Evolutionary conservation across 1,284 basidiomycete genomes (phyloP).

Genomic region (Ganoderma leucocontextum): DNA sequence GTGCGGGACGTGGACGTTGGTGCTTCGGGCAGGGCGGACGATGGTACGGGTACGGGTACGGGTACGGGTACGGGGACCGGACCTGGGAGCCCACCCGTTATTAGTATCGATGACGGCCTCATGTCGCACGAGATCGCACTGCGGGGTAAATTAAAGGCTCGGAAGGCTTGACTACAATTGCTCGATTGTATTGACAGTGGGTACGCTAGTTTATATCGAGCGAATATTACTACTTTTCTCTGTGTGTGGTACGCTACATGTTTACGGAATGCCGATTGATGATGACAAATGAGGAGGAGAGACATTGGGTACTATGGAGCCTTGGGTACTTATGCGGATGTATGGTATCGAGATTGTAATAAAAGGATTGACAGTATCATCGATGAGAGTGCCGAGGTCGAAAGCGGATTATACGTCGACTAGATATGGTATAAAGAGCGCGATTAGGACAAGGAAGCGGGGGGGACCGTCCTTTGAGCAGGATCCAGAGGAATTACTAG

Average conservation of each 20-base stretch:
- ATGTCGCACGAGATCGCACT: constrained; percentile 27
- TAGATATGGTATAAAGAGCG: constrained; percentile 23
- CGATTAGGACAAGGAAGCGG: constrained; percentile 23
- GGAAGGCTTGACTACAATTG: constrained; percentile 27
- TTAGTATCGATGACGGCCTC: constrained; percentile 18
- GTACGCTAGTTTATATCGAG: constrained; percentile 32
- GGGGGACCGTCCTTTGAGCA: constrained; percentile 14
- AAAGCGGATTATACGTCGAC: constrained; percentile 27
- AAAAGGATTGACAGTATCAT: constrained; percentile 25
- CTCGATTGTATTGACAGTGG: constrained; percentile 15
- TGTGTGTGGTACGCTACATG: constrained; percentile 32
- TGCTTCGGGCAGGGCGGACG: constrained; percentile 10
- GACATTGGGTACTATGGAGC: background rate
- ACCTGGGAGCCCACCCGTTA: background rate
- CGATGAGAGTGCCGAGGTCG: constrained; percentile 25
- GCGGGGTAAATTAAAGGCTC: constrained; percentile 25
- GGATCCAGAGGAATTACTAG: constrained; percentile 20
- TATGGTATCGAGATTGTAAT: constrained; percentile 25
- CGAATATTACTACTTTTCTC: constrained; percentile 33
- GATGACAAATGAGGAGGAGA: constrained; percentile 15
- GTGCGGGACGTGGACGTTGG: background rate
- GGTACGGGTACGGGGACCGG: no score
- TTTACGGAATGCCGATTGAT: constrained; percentile 26
- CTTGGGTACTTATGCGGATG: constrained; percentile 5
- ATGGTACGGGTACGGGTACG: background rate